A percentile compares a stretch with the other conserved stretches of the same genome.
phyloP scores from a whole-genome alignment of 768 basidiomycete species.

The Polyporus arcularius region DNA sequence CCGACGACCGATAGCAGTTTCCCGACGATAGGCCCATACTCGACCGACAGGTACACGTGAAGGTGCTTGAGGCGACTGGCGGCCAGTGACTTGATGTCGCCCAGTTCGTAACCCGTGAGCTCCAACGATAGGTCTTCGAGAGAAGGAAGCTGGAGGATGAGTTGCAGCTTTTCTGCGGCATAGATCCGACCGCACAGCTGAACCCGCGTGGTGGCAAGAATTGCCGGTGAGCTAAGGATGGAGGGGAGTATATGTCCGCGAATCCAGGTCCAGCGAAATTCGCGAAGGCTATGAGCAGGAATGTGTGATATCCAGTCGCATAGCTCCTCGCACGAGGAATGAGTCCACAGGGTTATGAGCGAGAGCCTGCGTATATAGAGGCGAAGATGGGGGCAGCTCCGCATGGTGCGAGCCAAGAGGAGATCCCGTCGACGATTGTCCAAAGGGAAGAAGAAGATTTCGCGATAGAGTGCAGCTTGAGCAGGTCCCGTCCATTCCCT shows the following conservation, averaged over 20 bases:
- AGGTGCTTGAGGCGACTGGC: background rate
- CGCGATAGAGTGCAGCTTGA: constrained; percentile 10
- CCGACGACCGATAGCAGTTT: background rate
- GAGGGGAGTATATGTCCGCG: constrained; percentile 5
- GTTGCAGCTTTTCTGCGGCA: background rate
- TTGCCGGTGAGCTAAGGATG: constrained; percentile 1
- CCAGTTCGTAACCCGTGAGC: background rate
- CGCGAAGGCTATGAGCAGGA: constrained; percentile 2
- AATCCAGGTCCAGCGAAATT: constrained; percentile 11
- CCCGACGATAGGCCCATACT: background rate
- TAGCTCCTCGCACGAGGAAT: constrained; percentile 7
- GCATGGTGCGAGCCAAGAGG: constrained; percentile 10
- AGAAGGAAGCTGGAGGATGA: constrained; percentile 7
- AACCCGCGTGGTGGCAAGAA: background rate
- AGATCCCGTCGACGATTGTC: background rate
- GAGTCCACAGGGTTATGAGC: constrained; percentile 9
- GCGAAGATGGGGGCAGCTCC: constrained; percentile 11
- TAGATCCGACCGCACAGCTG: constrained; percentile 8
- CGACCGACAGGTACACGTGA: background rate
- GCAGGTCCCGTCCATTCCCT: constrained; percentile 2
- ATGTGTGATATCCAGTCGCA: constrained; percentile 10
- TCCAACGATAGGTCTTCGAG: constrained; percentile 4
- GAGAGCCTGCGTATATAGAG: constrained; percentile 5
- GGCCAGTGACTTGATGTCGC: background rate
- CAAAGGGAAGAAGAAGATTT: constrained; percentile 7